These are phyloP conservation scores for Aureobasidium mangrovei DNA, from an alignment of 2,329 filamentous ascomycete species.

Conservation along the genomic window DNA sequence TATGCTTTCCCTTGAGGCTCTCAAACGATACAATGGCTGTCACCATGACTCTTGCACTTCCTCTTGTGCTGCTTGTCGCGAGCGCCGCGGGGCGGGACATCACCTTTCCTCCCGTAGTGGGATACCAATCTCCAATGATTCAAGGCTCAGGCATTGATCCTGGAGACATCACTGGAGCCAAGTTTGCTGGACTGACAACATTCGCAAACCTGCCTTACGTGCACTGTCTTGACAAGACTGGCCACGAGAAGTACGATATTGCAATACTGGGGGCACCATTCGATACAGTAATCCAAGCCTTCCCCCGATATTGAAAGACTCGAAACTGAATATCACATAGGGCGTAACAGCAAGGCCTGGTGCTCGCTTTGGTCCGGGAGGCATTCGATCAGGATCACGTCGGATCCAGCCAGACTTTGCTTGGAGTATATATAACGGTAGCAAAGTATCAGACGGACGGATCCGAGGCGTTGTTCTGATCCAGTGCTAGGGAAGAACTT, in stretches of 20 bases:
- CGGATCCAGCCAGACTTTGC: conserved; percentile 35
- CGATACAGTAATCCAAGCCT: conserved; percentile 34
- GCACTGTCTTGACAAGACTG: conserved; percentile 32
- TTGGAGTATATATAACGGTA: conserved; percentile 44
- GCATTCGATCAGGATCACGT: conserved; percentile 43
- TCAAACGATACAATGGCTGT: too few species aligned
- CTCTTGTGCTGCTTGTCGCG: conserved; percentile 15
- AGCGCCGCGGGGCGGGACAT: conserved; percentile 31
- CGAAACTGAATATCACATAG: conserved; percentile 19
- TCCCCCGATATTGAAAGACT: background rate
- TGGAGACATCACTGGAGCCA: conserved; percentile 20
- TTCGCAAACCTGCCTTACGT: conserved; percentile 42
- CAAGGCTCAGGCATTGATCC: conserved; percentile 20
- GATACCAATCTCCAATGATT: conserved; percentile 28
- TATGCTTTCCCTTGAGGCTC: background rate
- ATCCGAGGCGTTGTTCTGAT: background rate
- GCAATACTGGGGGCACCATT: conserved; percentile 42
- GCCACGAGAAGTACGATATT: conserved; percentile 35
- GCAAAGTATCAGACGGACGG: background rate
- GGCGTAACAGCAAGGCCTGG: conserved; percentile 39
- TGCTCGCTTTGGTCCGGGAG: conserved; percentile 44
- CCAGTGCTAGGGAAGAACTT: conserved; percentile 27
- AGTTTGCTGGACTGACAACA: conserved; percentile 37
- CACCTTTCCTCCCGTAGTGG: conserved; percentile 34
- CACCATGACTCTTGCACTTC: conserved; percentile 6